These are phyloP conservation scores for Phytophthora pluvialis DNA, from an alignment of 352 stramenopile species.

Conservation along the genomic window DNA sequence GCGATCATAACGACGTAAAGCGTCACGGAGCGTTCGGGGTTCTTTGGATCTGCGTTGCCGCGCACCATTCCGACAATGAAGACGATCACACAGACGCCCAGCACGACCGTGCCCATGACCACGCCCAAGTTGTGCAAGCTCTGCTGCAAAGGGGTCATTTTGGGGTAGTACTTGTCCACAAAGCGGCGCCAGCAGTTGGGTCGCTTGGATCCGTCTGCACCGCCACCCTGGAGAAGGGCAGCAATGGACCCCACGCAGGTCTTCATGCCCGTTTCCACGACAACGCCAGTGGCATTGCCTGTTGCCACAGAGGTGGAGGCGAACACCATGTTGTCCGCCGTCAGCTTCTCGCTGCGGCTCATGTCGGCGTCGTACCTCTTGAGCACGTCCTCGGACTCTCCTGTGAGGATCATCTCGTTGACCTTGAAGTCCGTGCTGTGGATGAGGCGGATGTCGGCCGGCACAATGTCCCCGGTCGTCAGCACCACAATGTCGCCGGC, in stretches of 20 bases:
- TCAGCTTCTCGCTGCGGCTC: constrained; percentile 61
- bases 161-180: constrained; percentile 69
- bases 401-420: constrained; percentile 95
- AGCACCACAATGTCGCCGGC: constrained; percentile 85
- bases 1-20: constrained; percentile 96
- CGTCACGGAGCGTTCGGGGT: constrained; percentile 85
- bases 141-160: constrained; percentile 91
- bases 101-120: constrained; percentile 85
- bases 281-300: constrained; percentile 64
- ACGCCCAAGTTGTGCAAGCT: constrained; percentile 95
- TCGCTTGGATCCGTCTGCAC: constrained; percentile 38
- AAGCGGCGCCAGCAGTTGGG: constrained; percentile 63
- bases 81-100: constrained; percentile 93
- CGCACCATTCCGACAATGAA: constrained; percentile 90
- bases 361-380: constrained; percentile 68
- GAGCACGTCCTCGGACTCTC: constrained; percentile 87
- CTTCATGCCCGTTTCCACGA: constrained; percentile 69
- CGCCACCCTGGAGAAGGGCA: constrained; percentile 49
- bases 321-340: constrained; percentile 93
- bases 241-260: constrained; percentile 75
- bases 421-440: constrained; percentile 86
- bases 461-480: constrained; percentile 93
- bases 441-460: constrained; percentile 90
- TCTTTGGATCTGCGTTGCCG: constrained; percentile 64
- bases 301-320: constrained; percentile 80